Percentiles rank a stretch among this genome's conserved stretches.
Conservation (phyloP, 1,139 yeast species). For the Suhomyces terraborum region DNA sequence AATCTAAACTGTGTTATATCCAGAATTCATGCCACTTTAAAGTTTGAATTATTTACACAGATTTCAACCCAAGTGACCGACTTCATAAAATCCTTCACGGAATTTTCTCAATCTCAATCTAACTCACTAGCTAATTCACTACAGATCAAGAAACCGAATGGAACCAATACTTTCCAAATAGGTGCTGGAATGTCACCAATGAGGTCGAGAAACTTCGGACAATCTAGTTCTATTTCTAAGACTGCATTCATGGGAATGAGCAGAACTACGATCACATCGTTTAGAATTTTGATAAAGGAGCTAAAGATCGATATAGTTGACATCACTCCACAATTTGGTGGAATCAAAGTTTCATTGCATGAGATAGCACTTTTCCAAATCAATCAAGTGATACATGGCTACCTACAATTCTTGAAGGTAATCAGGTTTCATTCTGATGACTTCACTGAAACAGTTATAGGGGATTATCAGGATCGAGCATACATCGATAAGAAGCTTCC, state of each 20-base stretch:
- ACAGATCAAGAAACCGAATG: conserved; percentile 1
- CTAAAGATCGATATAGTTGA: conserved; percentile 29
- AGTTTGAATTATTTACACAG: conserved; percentile 17
- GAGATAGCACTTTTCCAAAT: conserved; percentile 33
- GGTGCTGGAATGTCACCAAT: conserved; percentile 11
- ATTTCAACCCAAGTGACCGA: conserved; percentile 17
- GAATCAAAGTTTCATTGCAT: conserved; percentile 28
- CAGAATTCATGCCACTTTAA: conserved; percentile 21
- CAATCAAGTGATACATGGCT: conserved; percentile 37
- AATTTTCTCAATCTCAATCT: conserved; percentile 14
- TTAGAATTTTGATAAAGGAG: conserved; percentile 27
- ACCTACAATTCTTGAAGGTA: conserved; percentile 23
- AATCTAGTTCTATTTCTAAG: conserved; percentile 9
- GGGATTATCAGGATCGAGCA: conserved; percentile 29
- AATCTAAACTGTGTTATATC: conserved; percentile 22
- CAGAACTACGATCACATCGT: conserved; percentile 20
- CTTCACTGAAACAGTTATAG: conserved; percentile 31
- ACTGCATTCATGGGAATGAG: conserved; percentile 13
- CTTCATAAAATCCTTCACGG: conserved; percentile 11
- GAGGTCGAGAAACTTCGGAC: conserved; percentile 18
- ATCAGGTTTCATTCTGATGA: conserved; percentile 22
- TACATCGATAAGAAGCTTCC: conserved; percentile 21
- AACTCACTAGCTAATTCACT: conserved; percentile 22
- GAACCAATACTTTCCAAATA: not conserved
- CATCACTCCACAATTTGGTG: conserved; percentile 49